Base-by-base conservation (phyloP, 805 yeast genomes). In the Vanderwaltozyma tropicalis region DNA sequence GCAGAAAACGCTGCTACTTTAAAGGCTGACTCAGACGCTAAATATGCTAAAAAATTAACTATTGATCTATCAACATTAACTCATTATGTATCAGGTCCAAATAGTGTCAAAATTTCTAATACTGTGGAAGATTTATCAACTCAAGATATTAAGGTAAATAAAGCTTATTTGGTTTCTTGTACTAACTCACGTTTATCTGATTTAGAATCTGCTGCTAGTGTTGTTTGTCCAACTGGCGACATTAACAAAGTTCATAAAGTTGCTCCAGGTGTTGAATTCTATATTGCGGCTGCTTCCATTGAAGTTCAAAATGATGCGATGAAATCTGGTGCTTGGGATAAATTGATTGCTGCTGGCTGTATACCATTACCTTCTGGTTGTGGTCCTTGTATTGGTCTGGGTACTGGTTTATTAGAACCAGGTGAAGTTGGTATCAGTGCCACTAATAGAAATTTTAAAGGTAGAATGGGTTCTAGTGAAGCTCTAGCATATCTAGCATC, bases 381-480 rank as follows among this genome's bases (percentile, higher is more conserved):
- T 67, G 99, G 99, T 32, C 99, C 99, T 18, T 92, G 99, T 68
- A 92, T 92, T 56, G 99, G 99, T 27, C 69, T 92, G 39, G 99
- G 99, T 39, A 72, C 94, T 21, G 99, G 99, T 35, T 68, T 92
- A 46, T 68, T 92, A 48, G 79, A 92, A 63, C 89, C 85, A 26
- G 98, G 98, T 32, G 97, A 92, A 63, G 94, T 92, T 41, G 98
- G 99, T 47, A 92, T 92, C 53, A 84, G 95, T 46, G 98, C 98
- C 41, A 92, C 98, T 7, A 92, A 92, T 69, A 78, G 99, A 68
- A 92, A 92, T 66, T 92, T 92, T 74, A 92, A 92, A 66, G 99
- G 99, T 44, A 78, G 99, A 67, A 92, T 92, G 99, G 99, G 99
- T 8, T 81, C 95, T 7, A 82, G 81, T 50, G 96, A 92, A 52